Conservation (phyloP, 768 basidiomycete genomes). For the Rhizopogon sp. region DNA sequence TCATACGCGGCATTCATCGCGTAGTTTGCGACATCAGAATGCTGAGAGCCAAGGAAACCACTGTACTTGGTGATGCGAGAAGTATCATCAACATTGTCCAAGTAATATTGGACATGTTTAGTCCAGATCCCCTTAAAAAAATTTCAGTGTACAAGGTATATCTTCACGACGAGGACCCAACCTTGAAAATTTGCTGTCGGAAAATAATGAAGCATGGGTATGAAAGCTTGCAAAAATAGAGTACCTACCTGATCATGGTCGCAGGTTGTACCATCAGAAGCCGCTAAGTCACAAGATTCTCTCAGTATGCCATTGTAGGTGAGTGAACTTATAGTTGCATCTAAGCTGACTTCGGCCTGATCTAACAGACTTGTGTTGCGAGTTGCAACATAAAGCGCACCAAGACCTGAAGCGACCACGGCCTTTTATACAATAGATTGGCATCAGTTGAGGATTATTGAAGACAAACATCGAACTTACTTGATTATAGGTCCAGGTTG, state of each 20-base stretch:
- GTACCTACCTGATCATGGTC: conserved; percentile 37
- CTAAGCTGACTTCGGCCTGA: conserved; percentile 48
- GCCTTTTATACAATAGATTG: conserved; percentile 26
- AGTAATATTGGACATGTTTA: conserved; percentile 46
- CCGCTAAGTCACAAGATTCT: conserved; percentile 49
- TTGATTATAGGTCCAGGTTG: conserved; percentile 59
- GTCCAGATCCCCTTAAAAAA: conserved; percentile 39
- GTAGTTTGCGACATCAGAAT: conserved; percentile 31
- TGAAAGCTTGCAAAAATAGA: neutral
- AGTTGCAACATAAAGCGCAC: conserved; percentile 37
- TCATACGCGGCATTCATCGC: conserved; percentile 35
- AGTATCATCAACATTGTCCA: conserved; percentile 39
- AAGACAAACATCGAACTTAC: conserved; percentile 20
- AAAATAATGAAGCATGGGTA: neutral
- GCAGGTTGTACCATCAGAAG: conserved; percentile 34
- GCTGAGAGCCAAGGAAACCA: conserved; percentile 30
- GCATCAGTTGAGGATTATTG: neutral
- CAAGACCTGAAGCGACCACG: conserved; percentile 51
- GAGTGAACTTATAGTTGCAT: conserved; percentile 41
- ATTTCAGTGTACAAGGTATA: neutral
- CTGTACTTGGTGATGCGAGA: conserved; percentile 39
- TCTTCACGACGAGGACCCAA: neutral
- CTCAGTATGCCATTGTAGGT: conserved; percentile 38
- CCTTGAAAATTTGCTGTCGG: conserved; percentile 27
- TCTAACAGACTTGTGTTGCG: conserved; percentile 34